Evolutionary conservation across 2,329 filamentous ascomycete species (phyloP), one percentile per base, ranked within the genome.

Genomic region (Beauveria caledonica): DNA sequence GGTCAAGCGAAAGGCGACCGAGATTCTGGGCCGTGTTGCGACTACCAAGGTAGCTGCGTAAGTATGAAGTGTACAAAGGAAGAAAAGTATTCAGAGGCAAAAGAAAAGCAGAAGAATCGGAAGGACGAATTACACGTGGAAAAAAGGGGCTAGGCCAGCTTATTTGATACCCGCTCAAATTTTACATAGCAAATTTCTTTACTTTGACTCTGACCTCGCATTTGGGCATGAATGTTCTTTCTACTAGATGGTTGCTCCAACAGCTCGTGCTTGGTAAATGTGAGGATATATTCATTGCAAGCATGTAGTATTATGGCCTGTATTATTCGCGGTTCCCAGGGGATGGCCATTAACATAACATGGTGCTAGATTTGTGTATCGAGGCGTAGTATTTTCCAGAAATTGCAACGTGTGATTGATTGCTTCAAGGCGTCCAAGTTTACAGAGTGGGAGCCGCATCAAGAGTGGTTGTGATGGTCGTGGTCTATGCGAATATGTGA

Each of bases 1-100:
- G 67, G 82, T 96, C 66, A 94, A 93, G 79, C 86, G 86, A 58
- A 86, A 86, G n/a, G 87, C 88, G 5, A 82, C 88, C 67, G 87
- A 91, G 73, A 81, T 89, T 57, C 76, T 90, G 73, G 69, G 65
- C 42, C 63, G 62, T 25, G 54, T 68, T 23, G 63, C 57, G 19
- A 55, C 52, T 3, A n/a, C 48, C 25, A 33, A 29, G 48, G 48
- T 21, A n/a, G 48, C 48, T 33, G 48, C 48, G 7, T 50, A 33
- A 19, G n/a, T 7, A 13, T 49, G 23, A 49, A 49, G 15, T 6
- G 2, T 23, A 8, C 3, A 8, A n/a, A 49, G 5, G 5, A 5
- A 7, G n/a, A 27, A 17, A 49, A 49, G 23, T 11, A 7, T 17
- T 3, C 6, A 46, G 15, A 19, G 13, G 21, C 5, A 25, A 17